These are phyloP conservation scores for Pulveroboletus sp. DNA, from an alignment of 768 basidiomycete genomes.

Conservation along the genomic window DNA sequence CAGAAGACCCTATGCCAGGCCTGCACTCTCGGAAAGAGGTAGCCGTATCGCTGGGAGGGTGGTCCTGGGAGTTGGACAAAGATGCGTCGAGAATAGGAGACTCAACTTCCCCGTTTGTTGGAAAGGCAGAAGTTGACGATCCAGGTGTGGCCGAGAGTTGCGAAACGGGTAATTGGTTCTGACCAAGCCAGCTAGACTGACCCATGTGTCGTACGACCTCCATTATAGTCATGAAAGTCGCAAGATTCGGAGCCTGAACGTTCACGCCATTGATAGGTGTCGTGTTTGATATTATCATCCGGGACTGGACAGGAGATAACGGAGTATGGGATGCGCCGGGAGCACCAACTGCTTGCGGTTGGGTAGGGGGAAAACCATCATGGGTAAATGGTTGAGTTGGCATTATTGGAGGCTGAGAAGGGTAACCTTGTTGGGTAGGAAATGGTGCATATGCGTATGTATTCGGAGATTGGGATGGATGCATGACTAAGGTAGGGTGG, in stretches of 20 bases:
- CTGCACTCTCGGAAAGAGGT: constrained; percentile 3
- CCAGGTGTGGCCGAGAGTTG: constrained; percentile 9
- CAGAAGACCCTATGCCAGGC: constrained; percentile 3
- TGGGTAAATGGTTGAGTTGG: constrained; percentile 17
- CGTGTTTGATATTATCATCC: constrained; percentile 4
- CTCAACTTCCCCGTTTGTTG: neutral
- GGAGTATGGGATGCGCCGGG: constrained; percentile 9
- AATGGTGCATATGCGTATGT: constrained; percentile 11
- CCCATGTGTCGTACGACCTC: constrained; percentile 30
- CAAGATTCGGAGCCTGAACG: constrained; percentile 17
- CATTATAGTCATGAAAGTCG: constrained; percentile 29
- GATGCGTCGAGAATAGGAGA: neutral
- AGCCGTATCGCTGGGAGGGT: neutral
- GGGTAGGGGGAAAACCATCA: constrained; percentile 12
- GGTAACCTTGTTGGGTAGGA: constrained; percentile 13
- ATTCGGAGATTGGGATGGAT: constrained; percentile 19
- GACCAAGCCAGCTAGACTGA: constrained; percentile 17
- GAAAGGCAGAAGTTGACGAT: constrained; percentile 4
- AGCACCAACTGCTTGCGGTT: constrained; percentile 9
- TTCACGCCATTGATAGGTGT: constrained; percentile 9
- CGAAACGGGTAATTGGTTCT: constrained; percentile 13
- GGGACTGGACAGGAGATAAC: constrained; percentile 15
- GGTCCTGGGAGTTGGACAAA: constrained; percentile 2
- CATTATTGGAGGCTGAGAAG: constrained; percentile 17
- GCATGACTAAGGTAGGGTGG: constrained; percentile 12